Evolutionary conservation across 441 rosid genomes (phyloP), one percentile per base, ranked within the genome.

Genomic region (Gossypium schwendimanii): DNA sequence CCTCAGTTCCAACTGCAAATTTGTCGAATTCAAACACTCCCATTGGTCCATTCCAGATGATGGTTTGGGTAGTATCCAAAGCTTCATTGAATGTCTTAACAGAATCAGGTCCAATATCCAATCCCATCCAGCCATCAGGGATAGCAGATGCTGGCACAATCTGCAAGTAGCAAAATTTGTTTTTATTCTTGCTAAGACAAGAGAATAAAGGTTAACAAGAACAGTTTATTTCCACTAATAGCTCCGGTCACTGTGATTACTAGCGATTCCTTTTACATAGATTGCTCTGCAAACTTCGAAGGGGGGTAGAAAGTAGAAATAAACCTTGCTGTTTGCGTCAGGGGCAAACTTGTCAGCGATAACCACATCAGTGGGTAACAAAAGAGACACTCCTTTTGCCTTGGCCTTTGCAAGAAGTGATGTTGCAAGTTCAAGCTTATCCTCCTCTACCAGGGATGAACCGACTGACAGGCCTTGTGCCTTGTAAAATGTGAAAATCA

Each of bases 11-110:
- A 63, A 58, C 78, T 0, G 97, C 97, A 41, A 93, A 93, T 84
- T 93, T 89, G 44, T 88, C 95, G 73, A 91, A 89, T 77, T 93
- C 98, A 61, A 93, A 93, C 79, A 89, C 98, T 80, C 98, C 98
- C 97, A 93, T 93, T 1, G 98, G 98, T 76, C 98, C 97, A 11
- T 91, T 93, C 97, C 98, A 93, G 77, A 93, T 91, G 66, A 93
- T 82, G 6, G 98, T 93, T 81, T 93, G 73, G 63, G 97, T 91
- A 49, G 93, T 87, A 67, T 78, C 97, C 79, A 93, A 64, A 63
- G 90, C 91, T 6, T 84, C 88, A 31, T 23, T 88, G 86, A 93
- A 91, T 54, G 90, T 84, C 82, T 85, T 91, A 10, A 93, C 63
- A 45, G 97, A 91, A 12, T 93, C 97, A 64, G 97, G 98, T 78